phyloP scores from a whole-genome alignment of 164 flowering plant genomes.

The grape (Vitis vinifera) region ASM3070453v1 NC_081815.1:8029001-8029500 shows the following conservation, averaged over 20 bases:
- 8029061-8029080: conserved; percentile 13
- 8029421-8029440: too few relatives aligned
- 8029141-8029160: conserved; percentile 6
- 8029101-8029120: background rate
- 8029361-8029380: too few relatives aligned
- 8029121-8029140: background rate
- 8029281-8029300: conserved; percentile 13
- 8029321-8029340: background rate
- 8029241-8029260: conserved; percentile 1
- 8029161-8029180: background rate
- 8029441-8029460: too few relatives aligned
- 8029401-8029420: too few relatives aligned
- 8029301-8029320: background rate
- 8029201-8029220: too few relatives aligned
- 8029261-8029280: conserved; percentile 1
- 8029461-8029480: too few relatives aligned
- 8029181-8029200: background rate
- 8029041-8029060: conserved; percentile 15
- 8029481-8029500: too few relatives aligned
- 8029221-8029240: too few relatives aligned
- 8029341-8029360: background rate
- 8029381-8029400: too few relatives aligned
- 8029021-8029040: conserved; percentile 21
- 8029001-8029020: conserved; percentile 24
- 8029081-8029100: conserved; percentile 4